Conservation (phyloP, 768 basidiomycete genomes). For the Sutorius australiensis region DNA sequence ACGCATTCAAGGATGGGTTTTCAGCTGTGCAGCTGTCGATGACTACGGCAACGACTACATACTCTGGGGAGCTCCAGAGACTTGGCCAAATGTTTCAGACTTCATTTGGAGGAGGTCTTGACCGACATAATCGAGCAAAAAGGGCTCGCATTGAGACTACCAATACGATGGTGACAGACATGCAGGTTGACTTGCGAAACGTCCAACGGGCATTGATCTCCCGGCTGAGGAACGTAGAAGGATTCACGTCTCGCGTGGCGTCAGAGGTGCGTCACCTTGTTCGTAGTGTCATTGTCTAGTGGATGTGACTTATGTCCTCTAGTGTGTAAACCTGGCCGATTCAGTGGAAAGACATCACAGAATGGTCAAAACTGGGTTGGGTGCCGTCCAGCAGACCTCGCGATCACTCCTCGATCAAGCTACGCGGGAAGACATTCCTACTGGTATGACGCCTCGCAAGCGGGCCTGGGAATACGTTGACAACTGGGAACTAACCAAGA, state of each 20-base stretch:
- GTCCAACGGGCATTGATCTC: conserved; percentile 50
- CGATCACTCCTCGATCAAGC: conserved; percentile 54
- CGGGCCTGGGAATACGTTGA: conserved; percentile 67
- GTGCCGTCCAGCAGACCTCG: conserved; percentile 47
- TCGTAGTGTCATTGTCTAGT: background rate
- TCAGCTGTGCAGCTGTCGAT: conserved; percentile 43
- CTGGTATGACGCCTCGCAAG: conserved; percentile 75
- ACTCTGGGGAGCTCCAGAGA: conserved; percentile 50
- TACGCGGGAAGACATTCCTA: conserved; percentile 57
- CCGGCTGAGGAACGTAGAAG: conserved; percentile 46
- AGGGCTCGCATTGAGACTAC: conserved; percentile 63
- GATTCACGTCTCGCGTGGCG: conserved; percentile 39
- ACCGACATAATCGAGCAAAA: conserved; percentile 60
- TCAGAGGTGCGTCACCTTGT: conserved; percentile 44
- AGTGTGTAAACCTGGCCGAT: conserved; percentile 43
- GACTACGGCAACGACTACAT: conserved; percentile 44
- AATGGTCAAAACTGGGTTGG: conserved; percentile 41
- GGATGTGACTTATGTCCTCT: conserved; percentile 1
- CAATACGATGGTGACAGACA: conserved; percentile 42
- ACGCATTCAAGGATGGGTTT: conserved; percentile 41
- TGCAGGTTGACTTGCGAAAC: conserved; percentile 50
- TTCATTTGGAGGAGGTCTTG: conserved; percentile 53
- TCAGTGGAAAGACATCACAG: conserved; percentile 43
- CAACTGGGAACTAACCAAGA: conserved; percentile 67
- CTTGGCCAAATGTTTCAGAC: conserved; percentile 43